phyloP scores from a whole-genome alignment of 768 basidiomycete genomes.

The Xerocomellus chrysenteron region DNA sequence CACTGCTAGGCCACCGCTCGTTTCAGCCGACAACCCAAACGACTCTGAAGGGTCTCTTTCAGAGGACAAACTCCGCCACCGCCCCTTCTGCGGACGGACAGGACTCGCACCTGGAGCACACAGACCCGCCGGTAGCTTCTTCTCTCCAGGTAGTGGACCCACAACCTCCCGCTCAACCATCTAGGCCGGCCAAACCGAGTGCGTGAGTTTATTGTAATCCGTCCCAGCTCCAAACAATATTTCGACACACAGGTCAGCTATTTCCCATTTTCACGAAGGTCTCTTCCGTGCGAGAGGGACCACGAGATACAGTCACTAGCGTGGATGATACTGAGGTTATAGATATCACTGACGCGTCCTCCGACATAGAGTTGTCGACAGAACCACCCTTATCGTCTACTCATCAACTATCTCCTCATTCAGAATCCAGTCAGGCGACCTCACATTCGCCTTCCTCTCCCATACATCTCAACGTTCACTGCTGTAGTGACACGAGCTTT shows the following conservation, averaged over 20 bases:
- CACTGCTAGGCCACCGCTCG: neutral
- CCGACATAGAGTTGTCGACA: slow-evolving; percentile 15
- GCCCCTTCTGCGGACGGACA: neutral
- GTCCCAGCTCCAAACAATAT: neutral
- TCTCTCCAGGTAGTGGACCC: neutral
- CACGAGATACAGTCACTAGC: neutral
- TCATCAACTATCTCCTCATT: slow-evolving; percentile 7
- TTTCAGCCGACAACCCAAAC: slow-evolving; percentile 23
- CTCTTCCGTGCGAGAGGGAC: slow-evolving; percentile 2
- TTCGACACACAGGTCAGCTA: slow-evolving; percentile 18
- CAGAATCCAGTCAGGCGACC: slow-evolving; percentile 5
- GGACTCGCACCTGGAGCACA: neutral
- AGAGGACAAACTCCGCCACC: slow-evolving; percentile 5
- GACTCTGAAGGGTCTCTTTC: slow-evolving; percentile 29
- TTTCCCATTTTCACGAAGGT: slow-evolving; percentile 28
- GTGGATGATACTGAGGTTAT: slow-evolving; percentile 19
- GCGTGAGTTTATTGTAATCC: slow-evolving; percentile 8
- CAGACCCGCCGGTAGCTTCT: neutral
- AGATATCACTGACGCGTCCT: slow-evolving; percentile 19
- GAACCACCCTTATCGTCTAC: slow-evolving; percentile 11
- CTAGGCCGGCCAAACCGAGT: slow-evolving; percentile 15
- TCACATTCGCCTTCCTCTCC: slow-evolving; percentile 8
- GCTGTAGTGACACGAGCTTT: slow-evolving; percentile 6
- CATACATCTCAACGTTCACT: neutral
- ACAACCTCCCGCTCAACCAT: neutral